Conservation (phyloP, 2,329 filamentous ascomycete genomes). For the Aspergillus proliferans region DNA sequence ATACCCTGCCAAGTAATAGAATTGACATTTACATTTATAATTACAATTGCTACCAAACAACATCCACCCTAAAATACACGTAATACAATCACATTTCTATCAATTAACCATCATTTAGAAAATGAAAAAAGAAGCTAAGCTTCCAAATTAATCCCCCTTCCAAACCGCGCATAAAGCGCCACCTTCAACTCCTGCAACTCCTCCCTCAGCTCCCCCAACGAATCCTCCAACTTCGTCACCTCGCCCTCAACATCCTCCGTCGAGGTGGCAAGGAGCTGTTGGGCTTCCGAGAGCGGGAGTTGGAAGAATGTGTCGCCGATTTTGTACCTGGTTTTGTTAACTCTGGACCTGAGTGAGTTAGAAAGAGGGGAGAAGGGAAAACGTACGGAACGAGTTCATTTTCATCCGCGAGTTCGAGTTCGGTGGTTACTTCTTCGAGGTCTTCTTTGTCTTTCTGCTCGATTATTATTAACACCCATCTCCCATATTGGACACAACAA, state of each 20-base stretch:
- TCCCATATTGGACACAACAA: background rate
- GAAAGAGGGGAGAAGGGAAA: conserved; percentile 3
- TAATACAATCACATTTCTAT: background rate
- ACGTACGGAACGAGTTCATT: conserved; percentile 85
- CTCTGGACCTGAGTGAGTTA: background rate
- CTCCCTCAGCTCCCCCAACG: conserved; percentile 66
- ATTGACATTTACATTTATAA: conserved; percentile 1
- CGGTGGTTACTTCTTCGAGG: conserved; percentile 81
- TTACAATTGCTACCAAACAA: background rate
- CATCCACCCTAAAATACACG: no score
- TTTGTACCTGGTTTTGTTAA: conserved; percentile 64
- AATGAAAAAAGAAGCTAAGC: conserved; percentile 47
- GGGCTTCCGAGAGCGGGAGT: conserved; percentile 74
- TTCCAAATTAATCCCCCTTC: conserved; percentile 94
- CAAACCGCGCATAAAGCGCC: conserved; percentile 87
- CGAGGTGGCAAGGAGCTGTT: conserved; percentile 70
- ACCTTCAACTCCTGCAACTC: conserved; percentile 90
- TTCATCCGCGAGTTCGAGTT: conserved; percentile 91
- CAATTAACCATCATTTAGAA: background rate
- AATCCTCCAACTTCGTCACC: conserved; percentile 69
- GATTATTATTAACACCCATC: conserved; percentile 1
- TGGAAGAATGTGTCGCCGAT: conserved; percentile 95
- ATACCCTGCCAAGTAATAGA: no score
- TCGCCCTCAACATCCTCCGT: conserved; percentile 70
- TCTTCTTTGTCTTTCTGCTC: conserved; percentile 95